Conservation (phyloP, 2,329 filamentous ascomycete species). For the Thelonectria olida region DNA sequence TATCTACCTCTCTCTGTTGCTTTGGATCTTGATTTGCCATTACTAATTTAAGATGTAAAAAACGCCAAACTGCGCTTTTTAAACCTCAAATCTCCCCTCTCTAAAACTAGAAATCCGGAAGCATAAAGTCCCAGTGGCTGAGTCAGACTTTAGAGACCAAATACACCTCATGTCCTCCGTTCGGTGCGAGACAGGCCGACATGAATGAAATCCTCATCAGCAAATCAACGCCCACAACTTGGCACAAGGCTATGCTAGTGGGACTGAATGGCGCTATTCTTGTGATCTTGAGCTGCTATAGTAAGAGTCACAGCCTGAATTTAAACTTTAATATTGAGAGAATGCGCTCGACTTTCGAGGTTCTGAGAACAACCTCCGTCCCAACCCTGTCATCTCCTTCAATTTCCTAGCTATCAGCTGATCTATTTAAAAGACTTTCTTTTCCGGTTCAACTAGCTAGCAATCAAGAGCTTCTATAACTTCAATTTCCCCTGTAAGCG, state of each 20-base stretch:
- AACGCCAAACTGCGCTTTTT: background rate
- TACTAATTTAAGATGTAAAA: too few species aligned
- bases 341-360: background rate
- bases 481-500: too few species aligned
- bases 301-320: background rate
- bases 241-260: background rate
- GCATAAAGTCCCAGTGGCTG: slow-evolving; percentile 1
- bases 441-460: too few species aligned
- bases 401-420: too few species aligned
- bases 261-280: background rate
- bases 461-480: too few species aligned
- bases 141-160: background rate
- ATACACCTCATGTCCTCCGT: background rate
- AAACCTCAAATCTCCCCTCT: background rate
- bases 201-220: background rate
- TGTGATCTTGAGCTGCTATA: background rate
- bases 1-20: too few species aligned
- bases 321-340: background rate
- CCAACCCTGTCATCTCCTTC: too few species aligned
- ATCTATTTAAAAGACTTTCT: too few species aligned
- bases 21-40: too few species aligned
- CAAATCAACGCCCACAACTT: background rate
- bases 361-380: background rate
- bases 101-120: background rate
- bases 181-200: background rate